Percentiles rank a stretch among this genome's conserved stretches.
These are phyloP conservation scores for Suhomyces pyralidae DNA, from an alignment of 805 yeast species.

Conservation along the genomic window DNA sequence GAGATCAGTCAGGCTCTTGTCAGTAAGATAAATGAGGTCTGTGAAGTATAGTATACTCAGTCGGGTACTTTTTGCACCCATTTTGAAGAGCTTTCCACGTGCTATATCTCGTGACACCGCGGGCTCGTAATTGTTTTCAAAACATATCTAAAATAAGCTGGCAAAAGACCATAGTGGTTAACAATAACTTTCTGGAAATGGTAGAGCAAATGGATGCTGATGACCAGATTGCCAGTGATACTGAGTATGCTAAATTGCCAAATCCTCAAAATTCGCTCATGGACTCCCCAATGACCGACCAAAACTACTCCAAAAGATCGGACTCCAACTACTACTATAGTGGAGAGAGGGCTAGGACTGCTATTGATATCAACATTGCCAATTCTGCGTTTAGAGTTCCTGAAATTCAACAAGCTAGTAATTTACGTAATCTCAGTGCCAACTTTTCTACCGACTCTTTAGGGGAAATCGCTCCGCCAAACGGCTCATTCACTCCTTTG, in stretches of 20 bases:
- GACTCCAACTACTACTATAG: neutral
- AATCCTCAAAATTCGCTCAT: neutral
- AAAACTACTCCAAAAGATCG: neutral
- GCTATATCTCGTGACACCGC: neutral
- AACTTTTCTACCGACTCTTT: slow-evolving; percentile 40
- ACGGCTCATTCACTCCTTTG: slow-evolving; percentile 1
- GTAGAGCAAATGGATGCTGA: neutral
- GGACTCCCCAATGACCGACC: neutral
- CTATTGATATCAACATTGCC: neutral
- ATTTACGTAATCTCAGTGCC: slow-evolving; percentile 30
- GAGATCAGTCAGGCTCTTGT: too few species aligned
- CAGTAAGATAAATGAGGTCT: too few species aligned
- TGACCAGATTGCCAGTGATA: neutral
- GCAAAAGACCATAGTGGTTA: neutral
- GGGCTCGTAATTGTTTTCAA: neutral
- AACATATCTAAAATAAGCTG: neutral
- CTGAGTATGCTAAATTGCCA: neutral
- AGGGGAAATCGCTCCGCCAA: slow-evolving; percentile 5
- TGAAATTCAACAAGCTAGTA: slow-evolving; percentile 14
- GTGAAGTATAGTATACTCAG: too few species aligned
- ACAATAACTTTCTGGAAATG: neutral
- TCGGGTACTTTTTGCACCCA: neutral
- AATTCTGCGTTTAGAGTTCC: neutral
- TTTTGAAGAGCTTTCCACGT: neutral
- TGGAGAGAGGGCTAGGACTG: neutral